These are phyloP conservation scores for Malus orientalis DNA, from an alignment of 306 rosid species.

Conservation along the genomic window DNA sequence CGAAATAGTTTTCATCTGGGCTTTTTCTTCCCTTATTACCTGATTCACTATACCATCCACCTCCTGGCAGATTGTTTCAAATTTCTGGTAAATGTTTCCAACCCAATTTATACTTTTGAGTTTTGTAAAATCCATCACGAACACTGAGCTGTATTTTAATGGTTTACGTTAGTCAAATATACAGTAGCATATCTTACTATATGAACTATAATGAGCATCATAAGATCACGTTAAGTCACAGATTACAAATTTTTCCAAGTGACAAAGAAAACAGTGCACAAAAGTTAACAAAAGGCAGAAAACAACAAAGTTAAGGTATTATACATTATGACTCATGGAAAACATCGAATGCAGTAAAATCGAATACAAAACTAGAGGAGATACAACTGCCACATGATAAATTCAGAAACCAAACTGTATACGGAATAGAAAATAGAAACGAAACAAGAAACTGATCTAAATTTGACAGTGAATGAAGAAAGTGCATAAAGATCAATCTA, in stretches of 20 bases:
- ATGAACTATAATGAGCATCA: not conserved
- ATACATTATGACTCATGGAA: not conserved
- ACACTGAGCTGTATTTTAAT: slow-evolving; percentile 8
- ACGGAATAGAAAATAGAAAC: not conserved
- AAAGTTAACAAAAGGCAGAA: not conserved
- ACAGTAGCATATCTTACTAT: not conserved
- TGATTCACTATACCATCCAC: slow-evolving; percentile 59
- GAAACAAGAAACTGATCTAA: not conserved
- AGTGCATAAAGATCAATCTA: not conserved
- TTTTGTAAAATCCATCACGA: slow-evolving; percentile 52
- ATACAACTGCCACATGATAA: not conserved
- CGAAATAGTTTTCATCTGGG: not conserved
- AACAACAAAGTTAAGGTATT: not conserved
- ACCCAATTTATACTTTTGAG: slow-evolving; percentile 51
- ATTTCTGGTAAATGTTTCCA: slow-evolving; percentile 64
- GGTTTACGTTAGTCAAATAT: not conserved
- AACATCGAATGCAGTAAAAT: not conserved
- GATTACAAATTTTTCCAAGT: not conserved
- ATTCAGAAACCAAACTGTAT: not conserved
- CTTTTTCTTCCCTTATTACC: slow-evolving; percentile 28
- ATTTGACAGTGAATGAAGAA: not conserved
- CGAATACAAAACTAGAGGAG: not conserved
- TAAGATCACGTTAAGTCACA: not conserved
- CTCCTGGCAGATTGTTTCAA: slow-evolving; percentile 81
- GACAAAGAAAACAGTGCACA: not conserved